Evolutionary conservation across 164 flowering plant species (phyloP).

Genomic region (Echeveria elegans): DNA sequence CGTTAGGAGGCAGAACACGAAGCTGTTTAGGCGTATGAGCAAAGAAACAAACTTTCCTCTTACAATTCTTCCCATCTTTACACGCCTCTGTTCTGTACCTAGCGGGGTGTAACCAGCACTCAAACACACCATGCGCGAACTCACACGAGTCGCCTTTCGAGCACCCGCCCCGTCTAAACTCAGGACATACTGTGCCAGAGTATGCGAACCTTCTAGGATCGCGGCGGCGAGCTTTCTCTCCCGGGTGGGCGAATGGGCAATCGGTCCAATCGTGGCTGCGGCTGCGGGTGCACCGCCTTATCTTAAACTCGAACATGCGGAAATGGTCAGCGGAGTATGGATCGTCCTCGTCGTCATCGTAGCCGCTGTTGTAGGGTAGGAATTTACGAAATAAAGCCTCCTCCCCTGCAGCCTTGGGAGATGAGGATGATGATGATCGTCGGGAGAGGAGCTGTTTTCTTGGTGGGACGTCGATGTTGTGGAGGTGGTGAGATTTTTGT

Average conservation of each 20-base stretch:
- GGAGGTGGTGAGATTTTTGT: conserved; percentile 5
- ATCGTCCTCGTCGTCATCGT: conserved; percentile 8
- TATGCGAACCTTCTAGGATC: conserved; percentile 21
- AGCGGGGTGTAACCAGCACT: conserved; percentile 20
- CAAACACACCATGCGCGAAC: conserved; percentile 16
- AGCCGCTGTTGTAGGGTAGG: neutral
- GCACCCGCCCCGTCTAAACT: conserved; percentile 20
- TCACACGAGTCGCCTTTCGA: conserved; percentile 18
- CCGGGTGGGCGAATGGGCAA: conserved; percentile 27
- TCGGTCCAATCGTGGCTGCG: conserved; percentile 26
- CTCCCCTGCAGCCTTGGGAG: neutral
- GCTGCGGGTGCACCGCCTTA: conserved; percentile 17
- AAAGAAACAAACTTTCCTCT: conserved; percentile 19
- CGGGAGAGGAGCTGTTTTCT: conserved; percentile 5
- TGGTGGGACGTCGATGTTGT: conserved; percentile 9
- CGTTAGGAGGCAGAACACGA: conserved; percentile 7
- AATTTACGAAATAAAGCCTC: conserved; percentile 9
- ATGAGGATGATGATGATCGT: neutral
- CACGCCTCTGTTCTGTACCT: conserved; percentile 21
- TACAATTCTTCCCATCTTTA: conserved; percentile 19
- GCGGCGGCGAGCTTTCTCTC: conserved; percentile 24
- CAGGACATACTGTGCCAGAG: conserved; percentile 24
- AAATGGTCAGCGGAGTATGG: neutral
- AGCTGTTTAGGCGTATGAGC: conserved; percentile 18
- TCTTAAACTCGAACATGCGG: conserved; percentile 26